Evolutionary conservation across 2,329 filamentous ascomycete species (phyloP), one percentile per base, ranked within the genome.

Genomic region (Exophiala bonariae): DNA sequence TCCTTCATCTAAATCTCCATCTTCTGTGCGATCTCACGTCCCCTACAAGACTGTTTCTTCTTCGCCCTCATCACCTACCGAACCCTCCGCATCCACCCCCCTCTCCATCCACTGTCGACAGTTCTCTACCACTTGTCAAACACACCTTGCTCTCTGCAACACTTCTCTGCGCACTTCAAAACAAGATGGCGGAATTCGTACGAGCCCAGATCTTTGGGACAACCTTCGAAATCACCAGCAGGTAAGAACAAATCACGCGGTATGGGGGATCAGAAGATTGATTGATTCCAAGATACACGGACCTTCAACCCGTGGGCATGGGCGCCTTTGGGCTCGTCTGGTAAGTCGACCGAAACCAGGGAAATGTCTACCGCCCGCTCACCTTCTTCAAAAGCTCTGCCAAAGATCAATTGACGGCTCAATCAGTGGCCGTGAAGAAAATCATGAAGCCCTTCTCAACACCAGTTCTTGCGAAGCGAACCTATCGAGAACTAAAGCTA

Each of bases 361-460:
- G n/a, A n/a, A n/a, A n/a, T n/a, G n/a, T n/a, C n/a, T n/a, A n/a
- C n/a, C n/a, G n/a, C n/a, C n/a, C n/a, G n/a, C n/a, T n/a, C n/a
- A n/a, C n/a, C n/a, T n/a, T n/a, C n/a, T n/a, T n/a, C n/a, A n/a
- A 60, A 67, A 97, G 92, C 74, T 97, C 93, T 57, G 93, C 93
- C 49, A 92, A 90, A 74, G 93, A 99, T 71, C 91, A 97, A 76
- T 89, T 99, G 72, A 97, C 93, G 51, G 88, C 82, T 68, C 91
- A 96, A 71, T 90, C 91, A 72, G 93, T 99, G 53, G 93, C 93
- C 50, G 91, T 99, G 68, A 99, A 99, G 82, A 99, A 99, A 82
- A 99, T 99, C 66, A 97, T 99, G 92, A 99, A 97, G 78, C 93
- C 93, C 8, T 99, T 99, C 74, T 96, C 91, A 79, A 99, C 93